phyloP scores from a whole-genome alignment of 2,329 filamentous ascomycete genomes.

The Aspergillus versicolor region DNA sequence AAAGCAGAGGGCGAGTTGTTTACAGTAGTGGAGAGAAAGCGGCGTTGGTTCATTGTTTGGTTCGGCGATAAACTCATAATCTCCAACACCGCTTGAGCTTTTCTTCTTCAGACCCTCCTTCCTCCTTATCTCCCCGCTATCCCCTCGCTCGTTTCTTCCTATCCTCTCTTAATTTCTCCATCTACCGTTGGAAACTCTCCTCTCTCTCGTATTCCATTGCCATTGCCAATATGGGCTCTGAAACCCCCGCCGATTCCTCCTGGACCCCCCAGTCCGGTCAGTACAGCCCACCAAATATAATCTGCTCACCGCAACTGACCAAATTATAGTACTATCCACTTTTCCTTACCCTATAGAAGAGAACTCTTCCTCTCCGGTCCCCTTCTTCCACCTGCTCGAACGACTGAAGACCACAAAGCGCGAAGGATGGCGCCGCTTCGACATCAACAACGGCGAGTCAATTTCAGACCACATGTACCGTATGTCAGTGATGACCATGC shows the following conservation, averaged over 20 bases:
- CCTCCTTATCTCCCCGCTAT: slow-evolving; percentile 1
- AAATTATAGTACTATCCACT: slow-evolving; percentile 58
- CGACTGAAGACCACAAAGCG: slow-evolving; percentile 94
- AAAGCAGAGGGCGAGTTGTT: not conserved
- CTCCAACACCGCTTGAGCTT: not conserved
- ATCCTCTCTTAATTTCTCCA: slow-evolving; percentile 9
- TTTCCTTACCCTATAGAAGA: slow-evolving; percentile 62
- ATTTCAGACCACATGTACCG: slow-evolving; percentile 99
- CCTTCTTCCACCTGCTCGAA: slow-evolving; percentile 93
- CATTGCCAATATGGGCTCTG: slow-evolving; percentile 28
- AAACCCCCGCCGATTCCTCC: slow-evolving; percentile 24
- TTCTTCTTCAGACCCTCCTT: slow-evolving; percentile 5
- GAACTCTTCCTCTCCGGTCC: slow-evolving; percentile 69
- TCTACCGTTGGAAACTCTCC: not conserved
- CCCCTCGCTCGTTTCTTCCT: not conserved
- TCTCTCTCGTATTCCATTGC: not conserved
- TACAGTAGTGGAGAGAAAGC: slow-evolving; percentile 7
- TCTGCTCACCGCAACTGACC: slow-evolving; percentile 5
- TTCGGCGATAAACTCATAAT: slow-evolving; percentile 3
- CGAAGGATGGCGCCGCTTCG: slow-evolving; percentile 91
- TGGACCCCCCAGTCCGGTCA: slow-evolving; percentile 40
- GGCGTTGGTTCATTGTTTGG: slow-evolving; percentile 10
- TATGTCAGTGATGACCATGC: slow-evolving; percentile 95
- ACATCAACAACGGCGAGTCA: slow-evolving; percentile 73
- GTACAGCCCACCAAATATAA: not conserved